Evolutionary conservation across 352 stramenopile genomes (phyloP), one percentile per base, ranked within the genome.

Genomic region (Lagenidium giganteum): DNA sequence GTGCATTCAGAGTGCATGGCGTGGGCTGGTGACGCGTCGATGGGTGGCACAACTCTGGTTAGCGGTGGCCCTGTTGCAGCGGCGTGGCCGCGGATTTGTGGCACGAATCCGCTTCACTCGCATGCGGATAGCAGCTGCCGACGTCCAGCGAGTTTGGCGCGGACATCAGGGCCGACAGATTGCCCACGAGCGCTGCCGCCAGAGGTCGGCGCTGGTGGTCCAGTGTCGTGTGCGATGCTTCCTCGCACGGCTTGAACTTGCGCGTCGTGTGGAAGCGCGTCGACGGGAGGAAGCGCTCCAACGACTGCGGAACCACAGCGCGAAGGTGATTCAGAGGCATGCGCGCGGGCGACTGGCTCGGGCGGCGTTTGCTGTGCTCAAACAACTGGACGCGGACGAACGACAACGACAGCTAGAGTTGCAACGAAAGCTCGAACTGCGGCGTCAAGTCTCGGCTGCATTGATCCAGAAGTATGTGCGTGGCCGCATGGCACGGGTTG

Each of bases 1-100:
- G 18, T 38, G 51, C 7, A 89, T 89, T 44, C 76, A 89, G 44
- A 73, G 65, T 5, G 61, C 62, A 9, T 89, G 76, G 76, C 68
- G 73, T 1, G 70, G 76, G 7, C 48, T 83, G 37, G 51, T 53
- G 8, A 51, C 57, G 14, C 70, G 69, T 3, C 56, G 54, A 14
- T 7, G 47, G 33, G 82, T 70, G 47, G 41, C 48, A 4, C 42
- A 68, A 13, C 59, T 70, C 38, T 51, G 60, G 2, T 49, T 36
- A 1, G 70, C 73, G 2, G 43, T 85, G 25, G 22, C 62, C 14
- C 26, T 70, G 0, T 69, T 89, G 13, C 73, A 89, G 44, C 64
- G 57, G 4, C 70, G 64, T 5, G 50, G 31, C 0, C 78, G 74
- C 45, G 67, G 74, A 1, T 85, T 78, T 38, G 64, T 82, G 12